Conservation (phyloP, 2,329 filamentous ascomycete genomes). For the Talaromyces rugulosus region DNA sequence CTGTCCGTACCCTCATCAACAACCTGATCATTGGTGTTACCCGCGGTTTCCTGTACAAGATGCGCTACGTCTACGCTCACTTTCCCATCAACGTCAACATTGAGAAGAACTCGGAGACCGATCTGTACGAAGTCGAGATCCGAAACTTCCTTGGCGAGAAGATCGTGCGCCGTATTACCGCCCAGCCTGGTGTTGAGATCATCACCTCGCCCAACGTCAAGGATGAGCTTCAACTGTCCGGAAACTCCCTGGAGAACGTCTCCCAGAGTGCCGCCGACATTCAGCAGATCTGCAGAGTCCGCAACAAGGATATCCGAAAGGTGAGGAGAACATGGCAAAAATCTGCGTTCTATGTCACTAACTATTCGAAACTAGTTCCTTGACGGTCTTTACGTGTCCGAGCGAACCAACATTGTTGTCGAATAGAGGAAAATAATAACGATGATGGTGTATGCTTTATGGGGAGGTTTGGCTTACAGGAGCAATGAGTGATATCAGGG, state of each 20-base stretch:
- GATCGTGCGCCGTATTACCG: slow-evolving; percentile 87
- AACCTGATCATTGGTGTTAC: slow-evolving; percentile 98
- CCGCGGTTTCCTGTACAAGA: slow-evolving; percentile 99
- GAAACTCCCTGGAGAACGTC: slow-evolving; percentile 95
- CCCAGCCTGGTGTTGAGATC: slow-evolving; percentile 87
- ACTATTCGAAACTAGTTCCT: slow-evolving; percentile 65
- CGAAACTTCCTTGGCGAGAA: slow-evolving; percentile 99
- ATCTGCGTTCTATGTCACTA: slow-evolving; percentile 13
- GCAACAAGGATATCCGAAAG: slow-evolving; percentile 99
- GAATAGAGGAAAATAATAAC: slow-evolving; percentile 32
- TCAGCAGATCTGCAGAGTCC: slow-evolving; percentile 98
- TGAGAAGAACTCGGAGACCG: slow-evolving; percentile 91
- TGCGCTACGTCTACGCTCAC: slow-evolving; percentile 99
- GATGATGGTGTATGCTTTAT: slow-evolving; percentile 22
- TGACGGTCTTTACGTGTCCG: slow-evolving; percentile 99
- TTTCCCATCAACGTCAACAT: slow-evolving; percentile 99
- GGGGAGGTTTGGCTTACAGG: slow-evolving; percentile 8
- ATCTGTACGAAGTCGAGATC: slow-evolving; percentile 89
- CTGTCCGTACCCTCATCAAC: slow-evolving; percentile 96
- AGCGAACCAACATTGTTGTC: slow-evolving; percentile 91
- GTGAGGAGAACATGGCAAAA: slow-evolving; percentile 43
- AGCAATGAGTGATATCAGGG: slow-evolving; percentile 13
- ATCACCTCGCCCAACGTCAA: slow-evolving; percentile 88
- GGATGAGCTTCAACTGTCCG: slow-evolving; percentile 90
- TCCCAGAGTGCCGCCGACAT: slow-evolving; percentile 98